Base-by-base conservation (phyloP, 305 asterid genomes). In the Fraxinus floribunda region DNA sequence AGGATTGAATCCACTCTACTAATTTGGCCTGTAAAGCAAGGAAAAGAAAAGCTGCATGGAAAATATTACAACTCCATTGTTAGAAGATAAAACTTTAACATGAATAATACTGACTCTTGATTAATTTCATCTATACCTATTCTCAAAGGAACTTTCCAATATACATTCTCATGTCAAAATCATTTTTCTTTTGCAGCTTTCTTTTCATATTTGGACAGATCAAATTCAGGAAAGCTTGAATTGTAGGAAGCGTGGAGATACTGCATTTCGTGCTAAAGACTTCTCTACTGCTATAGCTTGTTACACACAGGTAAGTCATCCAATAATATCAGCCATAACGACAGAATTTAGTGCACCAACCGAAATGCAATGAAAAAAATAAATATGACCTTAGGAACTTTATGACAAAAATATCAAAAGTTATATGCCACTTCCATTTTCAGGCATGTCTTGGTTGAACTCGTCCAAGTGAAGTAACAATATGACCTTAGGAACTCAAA, bases 201-300 rank as follows among this genome's bases (percentile, higher is more conserved):
- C 91, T 10, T 89, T 89, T 76, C 89, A 89, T 74, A 81, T 88
- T 88, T 89, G 92, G 92, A 86, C 91, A 13, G 64, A 76, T 79
- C 84, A 88, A 75, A 79, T 89, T 81, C 91, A 89, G 85, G 91
- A 88, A 39, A 85, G 90, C 41, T 41, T 89, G 39, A 83, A 86
- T 26, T 79, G 83, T 82, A 89, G 89, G 86, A 89, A 88, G 82
- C 82, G 79, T 18, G 92, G 92, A 0, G 92, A 89, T 52, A 30
- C 81, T 49, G 90, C 92, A 18, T 89, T 89, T 77, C 86, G 87
- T 20, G 81, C 82, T 20, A 89, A 85, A 82, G 87, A 86, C 79
- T 85, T 89, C 76, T 44, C 85, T 4, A 83, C 85, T 82, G 91
- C 92, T 10, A 81, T 88, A 32, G 71, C 74, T 77, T 84, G 85